phyloP scores from a whole-genome alignment of 2,329 filamentous ascomycete genomes.

The Colletotrichum lindemuthianum region DNA sequence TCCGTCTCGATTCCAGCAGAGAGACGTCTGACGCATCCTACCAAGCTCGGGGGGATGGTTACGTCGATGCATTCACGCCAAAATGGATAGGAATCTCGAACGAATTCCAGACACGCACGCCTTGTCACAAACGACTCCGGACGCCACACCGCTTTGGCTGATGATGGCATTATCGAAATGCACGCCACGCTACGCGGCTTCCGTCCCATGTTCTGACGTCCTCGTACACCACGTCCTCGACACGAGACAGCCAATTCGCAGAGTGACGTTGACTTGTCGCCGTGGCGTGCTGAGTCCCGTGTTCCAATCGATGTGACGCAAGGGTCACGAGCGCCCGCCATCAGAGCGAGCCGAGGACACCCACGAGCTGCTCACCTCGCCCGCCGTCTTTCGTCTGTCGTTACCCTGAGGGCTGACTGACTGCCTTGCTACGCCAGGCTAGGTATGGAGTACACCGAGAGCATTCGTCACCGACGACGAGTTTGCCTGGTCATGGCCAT shows the following conservation, averaged over 20 bases:
- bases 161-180: slow-evolving; percentile 21
- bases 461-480: background rate
- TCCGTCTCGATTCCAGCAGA: slow-evolving; percentile 1
- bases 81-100: background rate
- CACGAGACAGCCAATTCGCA: background rate
- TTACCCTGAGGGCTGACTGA: slow-evolving; percentile 13
- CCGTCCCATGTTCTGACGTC: slow-evolving; percentile 2
- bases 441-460: background rate
- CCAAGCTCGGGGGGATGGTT: slow-evolving; percentile 21
- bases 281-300: background rate
- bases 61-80: slow-evolving; percentile 14
- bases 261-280: too few relatives aligned
- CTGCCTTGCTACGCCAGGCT: background rate
- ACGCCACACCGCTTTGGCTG: slow-evolving; percentile 16
- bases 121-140: slow-evolving; percentile 1
- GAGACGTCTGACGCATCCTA: slow-evolving; percentile 8
- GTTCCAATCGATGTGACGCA: background rate
- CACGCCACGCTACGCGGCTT: slow-evolving; percentile 1
- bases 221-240: background rate
- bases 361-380: slow-evolving; percentile 9
- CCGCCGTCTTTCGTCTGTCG: background rate
- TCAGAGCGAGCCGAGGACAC: slow-evolving; percentile 18
- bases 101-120: slow-evolving; percentile 8
- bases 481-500: background rate
- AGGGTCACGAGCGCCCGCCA: slow-evolving; percentile 5